phyloP scores from a whole-genome alignment of 2,329 filamentous ascomycete genomes.

The Fusarium aywerte region DNA sequence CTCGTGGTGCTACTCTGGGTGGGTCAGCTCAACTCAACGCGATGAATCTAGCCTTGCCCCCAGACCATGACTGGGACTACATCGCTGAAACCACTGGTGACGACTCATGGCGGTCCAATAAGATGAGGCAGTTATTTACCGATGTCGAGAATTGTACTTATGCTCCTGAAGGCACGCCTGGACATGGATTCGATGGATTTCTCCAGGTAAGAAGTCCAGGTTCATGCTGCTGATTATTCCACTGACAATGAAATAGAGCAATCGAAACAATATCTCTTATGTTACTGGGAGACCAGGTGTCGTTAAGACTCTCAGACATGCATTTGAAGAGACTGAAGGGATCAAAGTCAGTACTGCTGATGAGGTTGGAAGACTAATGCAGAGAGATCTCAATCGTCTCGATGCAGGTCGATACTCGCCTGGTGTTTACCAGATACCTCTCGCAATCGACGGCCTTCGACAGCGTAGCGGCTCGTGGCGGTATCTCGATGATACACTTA shows the following conservation, averaged over 20 bases:
- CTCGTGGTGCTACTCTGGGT: constrained; percentile 37
- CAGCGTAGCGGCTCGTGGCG: constrained; percentile 24
- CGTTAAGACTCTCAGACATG: constrained; percentile 9
- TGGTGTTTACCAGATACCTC: constrained; percentile 48
- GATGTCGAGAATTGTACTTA: constrained; percentile 58
- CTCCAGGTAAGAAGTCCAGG: constrained; percentile 42
- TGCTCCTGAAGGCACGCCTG: constrained; percentile 47
- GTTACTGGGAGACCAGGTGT: constrained; percentile 24
- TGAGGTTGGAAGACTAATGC: constrained; percentile 44
- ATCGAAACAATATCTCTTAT: constrained; percentile 37
- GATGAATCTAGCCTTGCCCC: constrained; percentile 33
- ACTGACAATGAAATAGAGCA: constrained; percentile 29
- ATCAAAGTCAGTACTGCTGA: constrained; percentile 35
- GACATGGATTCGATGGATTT: constrained; percentile 56
- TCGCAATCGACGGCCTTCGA: constrained; percentile 38
- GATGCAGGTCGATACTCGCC: constrained; percentile 43
- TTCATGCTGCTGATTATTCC: too few relatives aligned
- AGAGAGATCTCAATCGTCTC: constrained; percentile 47
- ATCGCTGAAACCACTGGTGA: constrained; percentile 57
- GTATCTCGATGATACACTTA: constrained; percentile 43
- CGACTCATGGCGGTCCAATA: constrained; percentile 52
- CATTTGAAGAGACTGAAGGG: constrained; percentile 22
- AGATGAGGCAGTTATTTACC: constrained; percentile 55
- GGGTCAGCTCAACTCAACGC: constrained; percentile 37
- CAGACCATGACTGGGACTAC: constrained; percentile 45